Conservation (phyloP, 164 flowering plant genomes). For the Dillenia turbinata region DNA sequence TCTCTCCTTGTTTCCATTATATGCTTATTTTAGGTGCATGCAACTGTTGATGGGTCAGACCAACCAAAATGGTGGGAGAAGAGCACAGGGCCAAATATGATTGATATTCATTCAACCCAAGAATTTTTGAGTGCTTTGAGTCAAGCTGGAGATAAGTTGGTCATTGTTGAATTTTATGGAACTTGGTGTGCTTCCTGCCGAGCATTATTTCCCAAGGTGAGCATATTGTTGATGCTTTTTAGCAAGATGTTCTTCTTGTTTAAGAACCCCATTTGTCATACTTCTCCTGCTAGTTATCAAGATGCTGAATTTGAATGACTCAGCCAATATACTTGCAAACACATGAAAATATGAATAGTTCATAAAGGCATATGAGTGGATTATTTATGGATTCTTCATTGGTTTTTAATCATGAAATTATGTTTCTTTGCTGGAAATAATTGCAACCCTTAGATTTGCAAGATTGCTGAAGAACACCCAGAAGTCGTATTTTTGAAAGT, state of each 20-base stretch:
- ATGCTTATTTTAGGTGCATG: conserved; percentile 41
- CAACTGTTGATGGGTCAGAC: conserved; percentile 61
- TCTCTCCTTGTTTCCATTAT: no score
- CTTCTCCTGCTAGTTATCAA: no score
- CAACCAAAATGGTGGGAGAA: conserved; percentile 99
- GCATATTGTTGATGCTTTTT: no score
- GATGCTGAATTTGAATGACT: no score
- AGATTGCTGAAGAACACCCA: conserved; percentile 45
- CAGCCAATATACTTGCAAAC: no score
- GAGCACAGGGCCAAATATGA: conserved; percentile 85
- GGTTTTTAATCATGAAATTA: no score
- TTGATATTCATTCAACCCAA: conserved; percentile 90
- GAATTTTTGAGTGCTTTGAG: conserved; percentile 80
- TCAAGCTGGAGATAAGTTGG: conserved; percentile 86
- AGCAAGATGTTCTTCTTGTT: no score
- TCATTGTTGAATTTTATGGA: conserved; percentile 94
- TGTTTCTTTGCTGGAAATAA: no score
- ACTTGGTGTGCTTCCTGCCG: conserved; percentile 98
- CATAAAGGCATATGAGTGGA: no score
- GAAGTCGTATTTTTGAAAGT: conserved; percentile 49
- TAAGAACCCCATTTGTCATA: no score
- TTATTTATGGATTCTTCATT: no score
- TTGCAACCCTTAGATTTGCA: conserved; percentile 17
- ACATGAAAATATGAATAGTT: no score
- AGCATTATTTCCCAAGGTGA: conserved; percentile 93